Evolutionary conservation across 2,329 filamentous ascomycete species (phyloP).

Genomic region (Thelonectria blattea): DNA sequence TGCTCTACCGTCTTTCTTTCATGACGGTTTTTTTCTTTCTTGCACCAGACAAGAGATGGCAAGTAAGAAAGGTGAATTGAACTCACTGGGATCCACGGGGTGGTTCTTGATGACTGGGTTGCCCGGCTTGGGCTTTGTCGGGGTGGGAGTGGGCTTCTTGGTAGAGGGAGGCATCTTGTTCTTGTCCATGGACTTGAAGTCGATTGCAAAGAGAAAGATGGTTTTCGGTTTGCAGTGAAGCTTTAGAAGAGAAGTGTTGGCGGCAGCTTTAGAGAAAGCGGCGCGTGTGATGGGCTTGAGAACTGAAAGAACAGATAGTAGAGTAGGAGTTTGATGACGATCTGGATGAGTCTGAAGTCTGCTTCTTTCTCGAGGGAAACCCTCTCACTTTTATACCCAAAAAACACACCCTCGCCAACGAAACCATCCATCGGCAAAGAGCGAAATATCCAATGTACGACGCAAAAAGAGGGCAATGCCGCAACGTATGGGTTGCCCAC

Average conservation of each 20-base stretch:
- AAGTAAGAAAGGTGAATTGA: not conserved
- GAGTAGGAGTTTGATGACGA: not conserved
- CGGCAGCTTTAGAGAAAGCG: not conserved
- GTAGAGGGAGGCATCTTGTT: not conserved
- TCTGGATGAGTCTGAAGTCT: not conserved
- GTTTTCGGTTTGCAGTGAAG: not conserved
- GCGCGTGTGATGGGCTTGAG: not conserved
- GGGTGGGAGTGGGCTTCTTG: not conserved
- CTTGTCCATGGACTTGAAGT: not conserved
- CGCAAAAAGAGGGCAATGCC: not conserved
- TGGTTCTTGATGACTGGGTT: not conserved
- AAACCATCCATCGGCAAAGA: not conserved
- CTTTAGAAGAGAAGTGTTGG: not conserved
- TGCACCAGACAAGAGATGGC: no score
- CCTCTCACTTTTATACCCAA: not conserved
- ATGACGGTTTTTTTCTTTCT: not conserved
- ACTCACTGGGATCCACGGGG: constrained; percentile 14
- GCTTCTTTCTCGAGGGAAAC: not conserved
- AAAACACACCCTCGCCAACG: not conserved
- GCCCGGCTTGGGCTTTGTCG: not conserved
- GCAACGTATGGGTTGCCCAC: not conserved
- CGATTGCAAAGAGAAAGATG: not conserved
- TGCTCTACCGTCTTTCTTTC: not conserved
- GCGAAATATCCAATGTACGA: not conserved
- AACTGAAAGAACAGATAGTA: not conserved